phyloP scores from a whole-genome alignment of 2,329 filamentous ascomycete species.

The Cercospora sp. region DNA sequence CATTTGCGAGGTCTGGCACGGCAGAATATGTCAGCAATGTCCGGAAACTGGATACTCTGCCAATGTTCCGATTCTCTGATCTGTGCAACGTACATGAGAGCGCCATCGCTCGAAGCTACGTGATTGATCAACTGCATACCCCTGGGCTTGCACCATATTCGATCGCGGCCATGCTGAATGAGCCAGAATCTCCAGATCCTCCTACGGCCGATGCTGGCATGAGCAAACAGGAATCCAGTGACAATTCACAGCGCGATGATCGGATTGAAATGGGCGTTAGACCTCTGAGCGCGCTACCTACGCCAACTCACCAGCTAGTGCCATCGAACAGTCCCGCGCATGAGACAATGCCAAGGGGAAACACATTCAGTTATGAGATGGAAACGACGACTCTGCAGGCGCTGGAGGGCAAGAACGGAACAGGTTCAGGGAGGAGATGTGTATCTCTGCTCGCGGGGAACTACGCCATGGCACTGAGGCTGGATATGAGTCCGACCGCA shows the following conservation, averaged over 20 bases:
- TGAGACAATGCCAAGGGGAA: background rate
- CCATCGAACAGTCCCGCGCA: background rate
- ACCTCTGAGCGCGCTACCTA: background rate
- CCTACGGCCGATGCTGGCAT: background rate
- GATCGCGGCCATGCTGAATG: background rate
- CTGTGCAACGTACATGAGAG: background rate
- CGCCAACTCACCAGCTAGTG: background rate
- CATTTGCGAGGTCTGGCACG: background rate
- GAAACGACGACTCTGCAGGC: background rate
- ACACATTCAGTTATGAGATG: background rate
- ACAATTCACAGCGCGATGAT: background rate
- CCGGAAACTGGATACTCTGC: background rate
- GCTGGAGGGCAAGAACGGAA: background rate
- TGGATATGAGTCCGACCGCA: background rate
- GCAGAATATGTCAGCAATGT: background rate
- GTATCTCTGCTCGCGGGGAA: background rate
- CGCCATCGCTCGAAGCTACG: background rate
- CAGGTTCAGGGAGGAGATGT: background rate
- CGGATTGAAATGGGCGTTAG: background rate
- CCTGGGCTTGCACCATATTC: constrained; percentile 2
- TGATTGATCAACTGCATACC: constrained; percentile 9
- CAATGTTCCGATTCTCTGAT: background rate
- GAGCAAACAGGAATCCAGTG: background rate
- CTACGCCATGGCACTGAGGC: background rate
- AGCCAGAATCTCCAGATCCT: background rate